phyloP scores from a whole-genome alignment of 768 basidiomycete genomes.

The Mrakia blollopis region DNA sequence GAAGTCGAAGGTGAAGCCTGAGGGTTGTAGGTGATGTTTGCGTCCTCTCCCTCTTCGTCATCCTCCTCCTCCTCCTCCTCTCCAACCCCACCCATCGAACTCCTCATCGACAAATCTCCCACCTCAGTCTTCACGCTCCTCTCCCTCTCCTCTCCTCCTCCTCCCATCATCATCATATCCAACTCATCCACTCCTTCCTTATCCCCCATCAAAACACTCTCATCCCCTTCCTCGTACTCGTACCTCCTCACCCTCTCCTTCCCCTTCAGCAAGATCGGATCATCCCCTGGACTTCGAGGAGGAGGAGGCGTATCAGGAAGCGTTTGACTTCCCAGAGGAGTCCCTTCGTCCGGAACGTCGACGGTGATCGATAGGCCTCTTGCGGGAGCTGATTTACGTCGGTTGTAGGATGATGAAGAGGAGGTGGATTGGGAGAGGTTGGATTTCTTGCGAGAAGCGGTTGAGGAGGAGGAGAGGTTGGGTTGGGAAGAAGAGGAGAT shows the following conservation, averaged over 20 bases:
- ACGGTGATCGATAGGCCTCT: not conserved
- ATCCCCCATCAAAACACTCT: not conserved
- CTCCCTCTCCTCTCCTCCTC: not conserved
- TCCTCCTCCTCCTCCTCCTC: not conserved
- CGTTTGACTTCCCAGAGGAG: not conserved
- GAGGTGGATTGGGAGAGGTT: constrained; percentile 26
- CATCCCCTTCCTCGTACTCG: not conserved
- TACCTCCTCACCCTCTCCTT: not conserved
- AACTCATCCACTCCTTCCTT: constrained; percentile 17
- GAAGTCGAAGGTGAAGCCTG: not conserved
- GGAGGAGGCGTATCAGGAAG: constrained; percentile 27
- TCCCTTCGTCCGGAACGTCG: not conserved
- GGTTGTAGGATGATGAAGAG: not conserved
- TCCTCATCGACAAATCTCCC: constrained; percentile 13
- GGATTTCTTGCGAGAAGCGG: constrained; percentile 9
- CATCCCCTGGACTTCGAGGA: constrained; percentile 27
- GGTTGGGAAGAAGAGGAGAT: constrained; percentile 12
- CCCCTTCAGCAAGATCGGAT: constrained; percentile 26
- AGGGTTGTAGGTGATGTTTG: constrained; percentile 24
- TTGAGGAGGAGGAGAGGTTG: not conserved
- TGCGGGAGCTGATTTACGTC: constrained; percentile 19
- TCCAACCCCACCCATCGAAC: not conserved
- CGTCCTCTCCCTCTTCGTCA: constrained; percentile 18
- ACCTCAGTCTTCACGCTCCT: constrained; percentile 4
- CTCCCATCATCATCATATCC: not conserved